A percentile compares a stretch with the other conserved stretches of the same genome.
phyloP scores from a whole-genome alignment of 2,329 filamentous ascomycete species.

The Diaporthe vaccinii region DNA sequence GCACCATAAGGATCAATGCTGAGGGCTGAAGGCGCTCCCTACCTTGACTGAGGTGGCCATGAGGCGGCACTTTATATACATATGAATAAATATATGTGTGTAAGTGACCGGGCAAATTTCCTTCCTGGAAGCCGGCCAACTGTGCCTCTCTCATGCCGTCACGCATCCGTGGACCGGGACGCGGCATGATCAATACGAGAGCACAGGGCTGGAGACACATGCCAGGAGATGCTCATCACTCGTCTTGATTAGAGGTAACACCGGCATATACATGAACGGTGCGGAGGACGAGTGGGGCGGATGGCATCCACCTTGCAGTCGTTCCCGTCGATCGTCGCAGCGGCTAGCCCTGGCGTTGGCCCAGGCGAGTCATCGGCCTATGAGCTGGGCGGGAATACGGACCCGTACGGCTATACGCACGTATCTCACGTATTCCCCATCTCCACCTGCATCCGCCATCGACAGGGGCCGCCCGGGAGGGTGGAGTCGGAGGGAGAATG shows the following conservation, averaged over 20 bases:
- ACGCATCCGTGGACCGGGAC: not conserved
- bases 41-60: not conserved
- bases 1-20: not conserved
- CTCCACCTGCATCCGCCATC: not conserved
- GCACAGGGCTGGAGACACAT: not conserved
- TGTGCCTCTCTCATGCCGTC: not conserved
- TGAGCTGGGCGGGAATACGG: not conserved
- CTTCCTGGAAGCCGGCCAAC: not conserved
- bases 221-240: not conserved
- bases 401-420: not conserved
- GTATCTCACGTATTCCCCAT: not conserved
- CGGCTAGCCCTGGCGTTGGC: not conserved
- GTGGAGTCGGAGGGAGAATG: not conserved
- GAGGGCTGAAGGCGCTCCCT: not conserved
- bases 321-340: constrained; percentile 5
- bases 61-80: not conserved
- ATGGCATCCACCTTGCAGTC: not conserved
- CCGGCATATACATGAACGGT: not conserved
- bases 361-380: not conserved
- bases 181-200: not conserved
- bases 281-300: not conserved
- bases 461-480: not conserved
- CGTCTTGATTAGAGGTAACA: not conserved
- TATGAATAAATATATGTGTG: not conserved
- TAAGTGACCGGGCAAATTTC: not conserved